A percentile compares a stretch with the other conserved stretches of the same genome.
Conservation (phyloP, 1,284 basidiomycete species). For the Uromyces viciae-fabae region DNA sequence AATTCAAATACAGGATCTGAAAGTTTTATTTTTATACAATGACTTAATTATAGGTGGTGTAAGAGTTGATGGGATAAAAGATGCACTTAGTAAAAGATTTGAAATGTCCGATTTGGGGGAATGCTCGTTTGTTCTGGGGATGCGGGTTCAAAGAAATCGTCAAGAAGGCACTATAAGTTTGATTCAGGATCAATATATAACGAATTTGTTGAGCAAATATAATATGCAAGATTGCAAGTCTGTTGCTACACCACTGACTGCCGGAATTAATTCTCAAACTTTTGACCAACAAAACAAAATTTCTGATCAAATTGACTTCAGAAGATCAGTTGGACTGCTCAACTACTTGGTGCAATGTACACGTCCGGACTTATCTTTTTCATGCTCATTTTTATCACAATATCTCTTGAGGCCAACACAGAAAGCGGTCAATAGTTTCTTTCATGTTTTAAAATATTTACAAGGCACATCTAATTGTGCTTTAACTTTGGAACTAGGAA, state of each 20-base stretch:
- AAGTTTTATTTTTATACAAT: neutral
- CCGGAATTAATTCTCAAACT: neutral
- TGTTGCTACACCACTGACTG: neutral
- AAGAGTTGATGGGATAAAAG: neutral
- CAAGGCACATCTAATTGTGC: neutral
- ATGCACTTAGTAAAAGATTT: neutral
- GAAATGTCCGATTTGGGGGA: constrained; percentile 4
- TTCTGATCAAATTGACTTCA: neutral
- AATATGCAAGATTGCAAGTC: neutral
- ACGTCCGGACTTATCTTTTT: constrained; percentile 1
- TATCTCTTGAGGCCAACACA: neutral
- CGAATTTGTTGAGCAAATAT: neutral
- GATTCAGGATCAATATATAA: neutral
- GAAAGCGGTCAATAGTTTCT: neutral
- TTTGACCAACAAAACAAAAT: too few species aligned
- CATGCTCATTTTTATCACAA: neutral
- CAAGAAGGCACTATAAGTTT: neutral
- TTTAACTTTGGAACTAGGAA: neutral
- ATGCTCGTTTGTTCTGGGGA: neutral
- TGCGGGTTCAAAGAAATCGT: neutral
- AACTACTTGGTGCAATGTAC: constrained; percentile 21
- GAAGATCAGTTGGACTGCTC: neutral
- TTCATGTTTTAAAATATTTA: neutral
- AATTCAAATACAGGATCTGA: neutral
- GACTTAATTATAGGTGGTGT: neutral